phyloP scores from a whole-genome alignment of 2,329 filamentous ascomycete species.

The Curvularia verruculosa region DNA sequence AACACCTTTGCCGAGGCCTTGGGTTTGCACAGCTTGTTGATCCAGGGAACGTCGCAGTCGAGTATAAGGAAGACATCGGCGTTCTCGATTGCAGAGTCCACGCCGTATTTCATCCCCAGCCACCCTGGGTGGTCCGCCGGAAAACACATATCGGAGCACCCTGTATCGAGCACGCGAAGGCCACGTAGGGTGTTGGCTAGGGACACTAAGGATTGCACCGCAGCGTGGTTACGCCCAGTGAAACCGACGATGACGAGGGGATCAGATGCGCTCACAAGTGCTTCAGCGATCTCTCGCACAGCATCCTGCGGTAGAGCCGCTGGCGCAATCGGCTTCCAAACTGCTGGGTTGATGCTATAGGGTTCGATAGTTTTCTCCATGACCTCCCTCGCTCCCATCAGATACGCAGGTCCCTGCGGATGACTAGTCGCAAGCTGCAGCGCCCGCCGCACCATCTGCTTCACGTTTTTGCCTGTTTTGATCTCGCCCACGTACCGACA shows the following conservation, averaged over 20 bases:
- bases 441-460: slow-evolving; percentile 86
- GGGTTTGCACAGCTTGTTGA: slow-evolving; percentile 74
- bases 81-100: slow-evolving; percentile 72
- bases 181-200: slow-evolving; percentile 72
- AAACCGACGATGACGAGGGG: slow-evolving; percentile 76
- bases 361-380: slow-evolving; percentile 78
- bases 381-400: slow-evolving; percentile 77
- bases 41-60: slow-evolving; percentile 93
- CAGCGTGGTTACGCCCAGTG: slow-evolving; percentile 69
- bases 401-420: slow-evolving; percentile 79
- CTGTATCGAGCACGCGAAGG: slow-evolving; percentile 74
- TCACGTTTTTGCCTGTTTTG: slow-evolving; percentile 82
- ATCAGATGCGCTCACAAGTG: slow-evolving; percentile 66
- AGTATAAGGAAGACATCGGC: slow-evolving; percentile 85
- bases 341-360: slow-evolving; percentile 56
- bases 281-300: slow-evolving; percentile 65
- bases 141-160: slow-evolving; percentile 84
- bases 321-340: slow-evolving; percentile 75
- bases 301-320: slow-evolving; percentile 64
- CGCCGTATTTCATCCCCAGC: slow-evolving; percentile 71
- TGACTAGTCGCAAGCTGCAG: slow-evolving; percentile 79
- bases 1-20: slow-evolving; percentile 63
- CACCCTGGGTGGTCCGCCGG: slow-evolving; percentile 62
- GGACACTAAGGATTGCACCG: slow-evolving; percentile 67
- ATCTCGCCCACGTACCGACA: slow-evolving; percentile 84